Evolutionary conservation across 1,139 yeast genomes (phyloP), one percentile per base, ranked within the genome.

Genomic region (Suhomyces kunorum): DNA sequence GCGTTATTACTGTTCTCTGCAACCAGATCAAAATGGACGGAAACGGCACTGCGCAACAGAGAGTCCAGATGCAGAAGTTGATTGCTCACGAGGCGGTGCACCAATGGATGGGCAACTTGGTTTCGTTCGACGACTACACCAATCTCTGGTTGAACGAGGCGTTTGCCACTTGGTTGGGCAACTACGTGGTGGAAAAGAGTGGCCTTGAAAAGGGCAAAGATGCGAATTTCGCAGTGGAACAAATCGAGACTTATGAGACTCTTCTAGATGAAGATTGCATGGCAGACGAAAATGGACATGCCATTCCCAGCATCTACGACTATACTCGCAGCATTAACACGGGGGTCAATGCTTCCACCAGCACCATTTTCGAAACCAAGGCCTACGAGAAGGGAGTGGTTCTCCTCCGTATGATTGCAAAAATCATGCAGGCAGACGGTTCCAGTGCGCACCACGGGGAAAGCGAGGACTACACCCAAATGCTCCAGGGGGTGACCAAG

Each of bases 61-160:
- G 58, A 31, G 48, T 46, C 20, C 68, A 61, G 40, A 55, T 77
- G 32, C 66, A 75, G 44, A 84, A 81, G 50, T 68, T 84, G 38
- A 56, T 85, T 6, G 80, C 79, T 1, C 94, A 85, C 55, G 89
- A 84, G 56, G 56, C 84, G 46, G 80, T 83, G 16, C 94, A 85
- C 55, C 90, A 84, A 61, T 85, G 88, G 87, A 62, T 85, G 35
- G 92, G 92, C 3, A 80, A 84, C 49, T 66, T 70, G 50, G 72
- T 83, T 1, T 68, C 86, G 0, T 83, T 83, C 51, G 84, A 81
- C 40, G 75, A 77, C 23, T 84, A 88, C 84, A 73, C 71, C 38
- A 69, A 75, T 51, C 63, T 84, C 30, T 83, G 92, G 90, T 66
- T 85, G 45, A 83, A 83, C 50, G 94, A 85, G 61, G 66, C 87